Conservation (phyloP, 2,329 filamentous ascomycete genomes). For the Ophiostoma perfectum region DNA sequence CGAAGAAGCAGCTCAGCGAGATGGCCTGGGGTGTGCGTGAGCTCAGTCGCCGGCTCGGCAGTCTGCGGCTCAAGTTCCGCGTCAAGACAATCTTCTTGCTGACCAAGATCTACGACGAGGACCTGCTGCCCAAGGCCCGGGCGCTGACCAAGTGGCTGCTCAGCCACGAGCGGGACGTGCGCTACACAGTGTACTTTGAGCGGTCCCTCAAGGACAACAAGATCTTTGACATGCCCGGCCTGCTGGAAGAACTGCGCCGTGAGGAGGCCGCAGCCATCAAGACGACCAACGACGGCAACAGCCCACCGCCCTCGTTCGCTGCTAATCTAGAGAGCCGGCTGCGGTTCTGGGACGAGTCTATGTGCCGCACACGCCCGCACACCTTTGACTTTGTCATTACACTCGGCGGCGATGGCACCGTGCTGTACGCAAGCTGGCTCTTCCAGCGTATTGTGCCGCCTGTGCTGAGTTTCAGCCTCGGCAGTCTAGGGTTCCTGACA, state of each 20-base stretch:
- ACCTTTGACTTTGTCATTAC: conserved; percentile 92
- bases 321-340: conserved; percentile 48
- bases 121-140: conserved; percentile 69
- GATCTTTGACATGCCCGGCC: conserved; percentile 64
- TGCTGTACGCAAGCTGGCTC: conserved; percentile 92
- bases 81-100: conserved; percentile 81
- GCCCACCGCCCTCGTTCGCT: background rate
- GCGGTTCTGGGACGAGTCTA: conserved; percentile 74
- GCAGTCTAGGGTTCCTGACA: conserved; percentile 89
- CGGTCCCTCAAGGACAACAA: conserved; percentile 65
- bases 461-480: conserved; percentile 81
- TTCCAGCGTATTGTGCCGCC: conserved; percentile 95
- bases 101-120: conserved; percentile 85
- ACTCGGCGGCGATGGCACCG: conserved; percentile 91
- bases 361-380: conserved; percentile 73
- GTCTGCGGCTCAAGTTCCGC: conserved; percentile 73
- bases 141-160: conserved; percentile 78
- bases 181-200: conserved; percentile 80
- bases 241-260: conserved; percentile 57
- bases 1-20: conserved; percentile 89
- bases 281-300: conserved; percentile 27
- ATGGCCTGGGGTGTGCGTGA: conserved; percentile 97
- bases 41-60: conserved; percentile 77
- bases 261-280: conserved; percentile 28
- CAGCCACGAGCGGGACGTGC: conserved; percentile 57